Conservation (phyloP, 768 basidiomycete genomes). For the Tricholoma flavovirens region DNA sequence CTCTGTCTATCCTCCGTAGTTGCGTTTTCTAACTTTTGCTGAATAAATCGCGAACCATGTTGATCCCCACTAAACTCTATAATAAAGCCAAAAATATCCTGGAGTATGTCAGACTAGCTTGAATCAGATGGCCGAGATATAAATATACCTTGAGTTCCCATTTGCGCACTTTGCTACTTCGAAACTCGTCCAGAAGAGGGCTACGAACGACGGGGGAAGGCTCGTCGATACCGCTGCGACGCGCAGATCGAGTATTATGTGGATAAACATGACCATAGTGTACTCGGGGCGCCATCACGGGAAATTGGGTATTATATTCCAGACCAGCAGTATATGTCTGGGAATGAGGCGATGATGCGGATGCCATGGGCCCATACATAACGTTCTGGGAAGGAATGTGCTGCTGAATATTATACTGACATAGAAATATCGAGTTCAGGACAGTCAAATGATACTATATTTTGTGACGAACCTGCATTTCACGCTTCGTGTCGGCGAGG, state of each 20-base stretch:
- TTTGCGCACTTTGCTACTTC: constrained; percentile 66
- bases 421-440: constrained; percentile 5
- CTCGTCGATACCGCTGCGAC: constrained; percentile 38
- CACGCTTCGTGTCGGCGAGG: constrained; percentile 50
- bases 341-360: constrained; percentile 37
- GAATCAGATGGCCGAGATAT: background rate
- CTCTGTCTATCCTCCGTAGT: constrained; percentile 72
- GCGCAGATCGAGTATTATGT: constrained; percentile 36
- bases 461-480: constrained; percentile 41
- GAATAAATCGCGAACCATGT: constrained; percentile 97
- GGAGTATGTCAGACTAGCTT: constrained; percentile 11
- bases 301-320: constrained; percentile 45
- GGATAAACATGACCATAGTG: constrained; percentile 38
- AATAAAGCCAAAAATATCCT: constrained; percentile 85
- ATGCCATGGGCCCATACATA: constrained; percentile 36
- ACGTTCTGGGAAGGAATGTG: constrained; percentile 37
- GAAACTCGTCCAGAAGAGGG: constrained; percentile 78
- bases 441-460: constrained; percentile 7
- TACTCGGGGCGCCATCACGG: constrained; percentile 37
- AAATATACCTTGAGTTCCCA: constrained; percentile 75
- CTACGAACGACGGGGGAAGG: constrained; percentile 47
- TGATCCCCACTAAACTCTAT: constrained; percentile 94
- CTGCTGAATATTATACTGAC: constrained; percentile 41
- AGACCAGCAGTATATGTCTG: constrained; percentile 38
- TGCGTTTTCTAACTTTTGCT: constrained; percentile 75